These are phyloP conservation scores for Phytopythium ostracodes DNA, from an alignment of 352 stramenopile genomes.

Conservation along the genomic window DNA sequence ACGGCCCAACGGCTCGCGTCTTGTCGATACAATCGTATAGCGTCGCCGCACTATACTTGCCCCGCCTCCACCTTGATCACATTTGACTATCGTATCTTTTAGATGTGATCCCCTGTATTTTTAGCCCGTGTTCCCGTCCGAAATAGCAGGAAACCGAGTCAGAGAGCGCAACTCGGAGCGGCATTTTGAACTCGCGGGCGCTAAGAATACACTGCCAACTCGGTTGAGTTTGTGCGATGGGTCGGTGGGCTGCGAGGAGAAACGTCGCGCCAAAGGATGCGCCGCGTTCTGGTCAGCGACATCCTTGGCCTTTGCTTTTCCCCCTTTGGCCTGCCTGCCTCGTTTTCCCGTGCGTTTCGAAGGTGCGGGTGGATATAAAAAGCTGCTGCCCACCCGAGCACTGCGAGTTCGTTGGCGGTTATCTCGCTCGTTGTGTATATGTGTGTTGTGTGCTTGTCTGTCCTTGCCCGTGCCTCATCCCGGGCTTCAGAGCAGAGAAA, in stretches of 20 bases:
- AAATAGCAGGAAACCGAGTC: too few species aligned
- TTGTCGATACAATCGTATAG: too few species aligned
- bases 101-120: background rate
- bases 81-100: background rate
- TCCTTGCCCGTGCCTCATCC: background rate
- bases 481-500: too few species aligned
- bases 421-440: background rate
- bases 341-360: background rate
- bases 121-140: background rate
- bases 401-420: background rate
- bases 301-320: background rate
- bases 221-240: background rate
- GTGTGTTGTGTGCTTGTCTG: background rate
- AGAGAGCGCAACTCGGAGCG: too few species aligned
- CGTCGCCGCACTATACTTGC: background rate
- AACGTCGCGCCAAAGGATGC: background rate
- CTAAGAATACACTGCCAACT: constrained; percentile 1
- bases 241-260: background rate
- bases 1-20: too few species aligned
- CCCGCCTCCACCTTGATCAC: too few species aligned
- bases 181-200: background rate
- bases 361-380: background rate
- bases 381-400: background rate
- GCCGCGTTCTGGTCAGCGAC: background rate
- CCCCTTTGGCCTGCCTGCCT: background rate